A percentile compares a stretch with the other conserved stretches of the same genome.
Evolutionary conservation across 805 yeast species (phyloP).

Genomic region (Wickerhamomyces xylosicus): DNA sequence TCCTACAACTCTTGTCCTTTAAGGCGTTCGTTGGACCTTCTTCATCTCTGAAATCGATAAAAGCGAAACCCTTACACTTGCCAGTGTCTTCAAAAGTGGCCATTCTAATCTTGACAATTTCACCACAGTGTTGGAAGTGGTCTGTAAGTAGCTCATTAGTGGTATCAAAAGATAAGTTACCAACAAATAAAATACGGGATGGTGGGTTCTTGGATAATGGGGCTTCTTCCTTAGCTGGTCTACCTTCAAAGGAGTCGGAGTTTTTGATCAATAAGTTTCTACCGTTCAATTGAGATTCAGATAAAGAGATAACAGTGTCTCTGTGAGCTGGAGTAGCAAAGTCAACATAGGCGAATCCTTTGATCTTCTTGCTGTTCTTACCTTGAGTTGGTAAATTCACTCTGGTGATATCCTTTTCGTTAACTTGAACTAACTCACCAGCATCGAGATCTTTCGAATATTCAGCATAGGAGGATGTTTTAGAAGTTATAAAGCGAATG

Average conservation of each 20-base stretch:
- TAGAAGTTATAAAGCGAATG: slow-evolving; percentile 48
- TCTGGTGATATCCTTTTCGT: slow-evolving; percentile 56
- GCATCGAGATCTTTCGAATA: slow-evolving; percentile 18
- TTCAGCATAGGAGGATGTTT: slow-evolving; percentile 33
- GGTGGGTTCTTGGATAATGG: slow-evolving; percentile 71
- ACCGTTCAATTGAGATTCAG: slow-evolving; percentile 70
- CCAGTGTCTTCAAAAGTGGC: slow-evolving; percentile 97
- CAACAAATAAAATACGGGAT: slow-evolving; percentile 80
- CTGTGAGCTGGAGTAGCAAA: slow-evolving; percentile 53
- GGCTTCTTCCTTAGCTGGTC: slow-evolving; percentile 54
- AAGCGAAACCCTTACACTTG: slow-evolving; percentile 94
- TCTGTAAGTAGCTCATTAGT: slow-evolving; percentile 67
- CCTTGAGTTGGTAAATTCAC: slow-evolving; percentile 66
- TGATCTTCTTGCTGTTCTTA: slow-evolving; percentile 47
- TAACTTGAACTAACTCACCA: slow-evolving; percentile 27
- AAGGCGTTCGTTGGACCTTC: slow-evolving; percentile 79
- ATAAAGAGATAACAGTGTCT: slow-evolving; percentile 48
- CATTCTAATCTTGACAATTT: slow-evolving; percentile 76
- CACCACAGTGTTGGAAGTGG: slow-evolving; percentile 89
- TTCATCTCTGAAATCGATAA: slow-evolving; percentile 74
- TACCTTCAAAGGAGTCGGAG: slow-evolving; percentile 74
- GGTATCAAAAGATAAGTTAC: slow-evolving; percentile 88
- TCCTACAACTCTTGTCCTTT: slow-evolving; percentile 55
- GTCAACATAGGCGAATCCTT: slow-evolving; percentile 90
- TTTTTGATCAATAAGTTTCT: slow-evolving; percentile 80